A percentile compares a stretch with the other conserved stretches of the same genome.
phyloP scores from a whole-genome alignment of 768 basidiomycete genomes.

The Boletus reticulatus region DNA sequence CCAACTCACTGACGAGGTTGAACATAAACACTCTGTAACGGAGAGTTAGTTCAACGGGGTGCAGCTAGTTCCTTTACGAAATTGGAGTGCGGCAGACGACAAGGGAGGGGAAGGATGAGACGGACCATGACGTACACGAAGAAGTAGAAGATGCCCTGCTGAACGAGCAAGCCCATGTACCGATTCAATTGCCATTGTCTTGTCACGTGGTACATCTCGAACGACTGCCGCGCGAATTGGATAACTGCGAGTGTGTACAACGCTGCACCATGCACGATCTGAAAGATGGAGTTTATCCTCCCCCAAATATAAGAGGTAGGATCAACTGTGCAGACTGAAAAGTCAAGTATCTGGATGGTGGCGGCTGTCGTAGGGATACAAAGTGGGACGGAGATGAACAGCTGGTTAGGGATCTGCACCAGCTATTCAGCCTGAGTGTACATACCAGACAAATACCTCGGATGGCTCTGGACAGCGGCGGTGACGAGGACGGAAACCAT shows the following conservation, averaged over 20 bases:
- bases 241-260: background rate
- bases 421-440: background rate
- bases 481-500: background rate
- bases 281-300: background rate
- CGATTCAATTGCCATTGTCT: background rate
- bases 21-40: background rate
- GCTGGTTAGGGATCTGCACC: background rate
- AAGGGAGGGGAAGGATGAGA: too few relatives aligned
- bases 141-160: too few relatives aligned
- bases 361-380: background rate
- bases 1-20: too few relatives aligned
- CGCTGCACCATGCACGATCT: background rate
- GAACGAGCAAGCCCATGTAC: too few relatives aligned
- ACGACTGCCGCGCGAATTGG: background rate
- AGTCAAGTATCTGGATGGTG: background rate
- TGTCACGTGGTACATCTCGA: background rate
- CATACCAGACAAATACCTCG: background rate
- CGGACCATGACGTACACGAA: too few relatives aligned
- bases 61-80: too few relatives aligned
- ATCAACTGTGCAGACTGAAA: background rate
- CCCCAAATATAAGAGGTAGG: background rate
- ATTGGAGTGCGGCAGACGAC: too few relatives aligned
- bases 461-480: background rate
- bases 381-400: background rate
- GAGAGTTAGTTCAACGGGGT: background rate